Conservation (phyloP, 2,329 filamentous ascomycete genomes). For the Dendryphion nanum region DNA sequence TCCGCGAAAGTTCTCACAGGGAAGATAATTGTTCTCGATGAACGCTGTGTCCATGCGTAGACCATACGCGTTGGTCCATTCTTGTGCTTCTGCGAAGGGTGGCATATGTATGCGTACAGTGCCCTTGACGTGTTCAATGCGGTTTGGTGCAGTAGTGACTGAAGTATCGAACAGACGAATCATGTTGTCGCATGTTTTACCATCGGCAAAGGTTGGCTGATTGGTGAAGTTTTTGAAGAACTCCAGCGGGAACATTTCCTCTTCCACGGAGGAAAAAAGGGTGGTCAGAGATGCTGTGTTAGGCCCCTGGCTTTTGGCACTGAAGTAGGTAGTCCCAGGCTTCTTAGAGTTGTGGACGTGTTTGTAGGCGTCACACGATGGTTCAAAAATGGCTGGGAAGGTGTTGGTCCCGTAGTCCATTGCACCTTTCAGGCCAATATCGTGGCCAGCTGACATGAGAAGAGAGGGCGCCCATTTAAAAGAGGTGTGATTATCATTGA, state of each 20-base stretch:
- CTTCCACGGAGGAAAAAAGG: conserved; percentile 9
- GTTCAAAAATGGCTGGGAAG: conserved; percentile 46
- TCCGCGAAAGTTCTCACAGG: conserved; percentile 30
- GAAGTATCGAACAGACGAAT: conserved; percentile 48
- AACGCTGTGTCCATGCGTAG: conserved; percentile 40
- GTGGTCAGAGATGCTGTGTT: conserved; percentile 21
- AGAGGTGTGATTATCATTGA: conserved; percentile 50
- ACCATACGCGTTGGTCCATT: conserved; percentile 32
- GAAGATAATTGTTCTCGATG: conserved; percentile 41
- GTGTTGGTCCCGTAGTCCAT: conserved; percentile 48
- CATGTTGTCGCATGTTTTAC: conserved; percentile 45
- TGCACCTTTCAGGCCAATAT: conserved; percentile 47
- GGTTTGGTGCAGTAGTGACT: conserved; percentile 34
- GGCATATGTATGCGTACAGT: conserved; percentile 27
- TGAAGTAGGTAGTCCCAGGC: conserved; percentile 21
- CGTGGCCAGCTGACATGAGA: conserved; percentile 46
- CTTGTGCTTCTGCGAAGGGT: conserved; percentile 28
- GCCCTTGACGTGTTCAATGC: conserved; percentile 35
- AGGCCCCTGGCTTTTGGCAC: conserved; percentile 12
- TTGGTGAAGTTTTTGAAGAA: conserved; percentile 55
- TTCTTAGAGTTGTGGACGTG: conserved; percentile 20
- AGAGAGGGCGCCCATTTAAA: conserved; percentile 53
- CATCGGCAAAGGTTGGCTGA: conserved; percentile 50
- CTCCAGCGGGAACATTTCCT: conserved; percentile 38
- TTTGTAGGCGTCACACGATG: conserved; percentile 52